Evolutionary conservation across 306 rosid species (phyloP).

Genomic region (Prunus campanulata): DNA sequence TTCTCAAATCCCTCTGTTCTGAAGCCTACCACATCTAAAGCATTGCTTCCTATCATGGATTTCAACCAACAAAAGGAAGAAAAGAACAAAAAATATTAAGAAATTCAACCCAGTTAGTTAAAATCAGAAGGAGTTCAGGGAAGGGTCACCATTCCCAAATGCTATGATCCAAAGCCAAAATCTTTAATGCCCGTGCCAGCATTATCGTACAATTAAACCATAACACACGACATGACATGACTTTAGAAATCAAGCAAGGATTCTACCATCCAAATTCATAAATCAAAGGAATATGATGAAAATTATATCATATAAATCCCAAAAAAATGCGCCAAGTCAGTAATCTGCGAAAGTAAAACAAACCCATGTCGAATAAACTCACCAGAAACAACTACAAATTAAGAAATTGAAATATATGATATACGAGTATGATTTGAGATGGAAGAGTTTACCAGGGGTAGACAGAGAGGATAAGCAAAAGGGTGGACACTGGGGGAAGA

Average conservation of each 20-base stretch:
- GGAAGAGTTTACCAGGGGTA: slow-evolving; percentile 31
- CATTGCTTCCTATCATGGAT: background rate
- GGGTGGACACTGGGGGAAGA: background rate
- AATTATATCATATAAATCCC: background rate
- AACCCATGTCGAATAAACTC: background rate
- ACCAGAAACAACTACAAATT: background rate
- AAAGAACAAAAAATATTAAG: background rate
- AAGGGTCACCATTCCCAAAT: background rate
- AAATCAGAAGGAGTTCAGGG: background rate
- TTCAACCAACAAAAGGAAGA: background rate
- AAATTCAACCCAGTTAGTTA: background rate
- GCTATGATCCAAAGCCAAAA: background rate
- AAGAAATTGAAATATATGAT: background rate
- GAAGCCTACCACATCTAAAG: no score
- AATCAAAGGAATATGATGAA: background rate
- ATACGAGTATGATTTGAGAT: background rate
- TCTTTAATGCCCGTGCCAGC: background rate
- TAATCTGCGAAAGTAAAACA: background rate
- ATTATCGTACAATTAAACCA: background rate
- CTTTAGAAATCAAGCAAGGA: background rate
- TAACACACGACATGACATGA: background rate
- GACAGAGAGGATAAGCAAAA: slow-evolving; percentile 18
- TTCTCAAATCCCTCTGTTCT: no score
- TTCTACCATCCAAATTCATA: slow-evolving; percentile 5
- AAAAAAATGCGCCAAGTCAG: background rate